Percentiles rank a stretch among this genome's conserved stretches.
Evolutionary conservation across 495 filamentous ascomycete genomes (phyloP).

Genomic region (Coniosporium apollinis): DNA sequence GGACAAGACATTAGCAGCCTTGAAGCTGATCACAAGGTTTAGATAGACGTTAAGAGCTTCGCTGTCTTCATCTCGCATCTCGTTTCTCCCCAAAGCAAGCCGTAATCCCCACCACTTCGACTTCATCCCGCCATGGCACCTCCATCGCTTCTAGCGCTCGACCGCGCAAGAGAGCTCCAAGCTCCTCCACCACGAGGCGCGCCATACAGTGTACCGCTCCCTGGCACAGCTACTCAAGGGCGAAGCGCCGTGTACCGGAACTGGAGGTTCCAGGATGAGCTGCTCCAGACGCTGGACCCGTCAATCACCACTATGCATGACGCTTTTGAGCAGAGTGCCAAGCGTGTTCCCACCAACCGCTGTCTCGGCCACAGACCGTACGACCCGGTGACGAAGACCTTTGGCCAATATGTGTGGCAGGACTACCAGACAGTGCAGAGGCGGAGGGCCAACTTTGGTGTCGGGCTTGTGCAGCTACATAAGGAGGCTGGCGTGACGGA

Average conservation of each 20-base stretch:
- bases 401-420: slow-evolving; percentile 66
- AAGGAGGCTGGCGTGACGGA: slow-evolving; percentile 46
- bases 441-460: slow-evolving; percentile 70
- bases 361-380: slow-evolving; percentile 76
- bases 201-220: slow-evolving; percentile 49
- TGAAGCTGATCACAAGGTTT: too few relatives aligned
- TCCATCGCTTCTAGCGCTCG: slow-evolving; percentile 5
- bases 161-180: slow-evolving; percentile 23
- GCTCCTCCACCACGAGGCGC: slow-evolving; percentile 39
- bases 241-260: slow-evolving; percentile 67
- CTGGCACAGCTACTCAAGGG: slow-evolving; percentile 55
- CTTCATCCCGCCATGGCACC: too few relatives aligned
- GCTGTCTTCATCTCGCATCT: too few relatives aligned
- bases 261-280: slow-evolving; percentile 53
- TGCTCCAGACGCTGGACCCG: slow-evolving; percentile 62
- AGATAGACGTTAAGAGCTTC: too few relatives aligned
- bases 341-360: slow-evolving; percentile 35
- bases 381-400: slow-evolving; percentile 58
- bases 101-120: too few relatives aligned
- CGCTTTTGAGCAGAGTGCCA: slow-evolving; percentile 54
- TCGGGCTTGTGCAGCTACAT: slow-evolving; percentile 71
- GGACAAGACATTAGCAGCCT: too few relatives aligned
- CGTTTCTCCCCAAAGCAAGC: too few relatives aligned
- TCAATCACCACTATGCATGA: slow-evolving; percentile 60
- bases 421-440: slow-evolving; percentile 66